Evolutionary conservation across 371 early-diverging fungal species (phyloP), one percentile per base, ranked within the genome.

Genomic region (Coemansia sp.): DNA sequence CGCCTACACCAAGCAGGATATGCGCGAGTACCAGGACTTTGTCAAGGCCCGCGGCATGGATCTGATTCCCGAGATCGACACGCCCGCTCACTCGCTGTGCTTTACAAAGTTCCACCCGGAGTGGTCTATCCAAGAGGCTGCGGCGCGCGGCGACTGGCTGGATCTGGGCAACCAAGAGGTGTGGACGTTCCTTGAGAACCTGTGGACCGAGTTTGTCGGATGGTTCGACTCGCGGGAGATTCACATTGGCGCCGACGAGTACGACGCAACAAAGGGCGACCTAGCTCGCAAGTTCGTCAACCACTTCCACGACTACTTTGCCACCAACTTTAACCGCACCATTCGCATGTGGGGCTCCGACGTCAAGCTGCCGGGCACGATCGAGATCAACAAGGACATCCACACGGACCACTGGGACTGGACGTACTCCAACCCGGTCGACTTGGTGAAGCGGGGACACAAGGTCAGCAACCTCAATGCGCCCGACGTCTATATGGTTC

Each of bases 331-430:
- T 24, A 70, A 70, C 59, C 60, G 60, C 48, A 52, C 62, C 31
- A 49, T 66, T 12, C 71, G 71, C 71, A 70, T 70, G 71, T 70
- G 71, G 71, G 71, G 71, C 48, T 70, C 71, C 0, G 71, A 70
- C 50, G 62, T 57, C 43, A 52, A 61, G 37, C 66, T 70, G 1
- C 71, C 66, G 0, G 71, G 71, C 36, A 66, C 66, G 18, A 54
- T 70, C 32, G 66, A 70, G 36, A 70, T 70, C 43, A 56, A 66
- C 58, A 40, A n/a, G 29, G 33, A 42, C 32, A 57, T 70, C 18
- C 66, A 61, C 40, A 70, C 66, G 10, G 66, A 65, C 48, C 66
- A 66, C 47, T 70, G 71, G 71, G 71, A 66, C 58, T 66, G 51
- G 40, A 70, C 66, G 2, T 66, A 61, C 58, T 53, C 54, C 44